Evolutionary conservation across 768 basidiomycete species (phyloP).

Genomic region (Macrolepiota fuliginosa): DNA sequence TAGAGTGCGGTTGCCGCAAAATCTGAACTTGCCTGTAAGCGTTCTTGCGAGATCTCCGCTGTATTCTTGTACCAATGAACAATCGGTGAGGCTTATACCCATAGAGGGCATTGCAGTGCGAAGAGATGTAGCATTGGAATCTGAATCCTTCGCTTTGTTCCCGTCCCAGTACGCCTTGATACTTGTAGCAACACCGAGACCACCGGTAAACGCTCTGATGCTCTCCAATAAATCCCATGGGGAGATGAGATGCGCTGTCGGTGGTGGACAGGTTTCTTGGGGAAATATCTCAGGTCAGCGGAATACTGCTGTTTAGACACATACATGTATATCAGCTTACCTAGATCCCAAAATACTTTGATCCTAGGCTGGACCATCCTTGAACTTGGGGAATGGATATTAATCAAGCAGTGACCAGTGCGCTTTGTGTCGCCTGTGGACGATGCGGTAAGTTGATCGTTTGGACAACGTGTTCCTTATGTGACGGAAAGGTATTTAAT

Average conservation of each 20-base stretch:
- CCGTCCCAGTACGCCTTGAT: constrained; percentile 15
- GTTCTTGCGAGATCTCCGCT: background rate
- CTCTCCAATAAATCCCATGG: constrained; percentile 4
- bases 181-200: too few relatives aligned
- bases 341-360: too few relatives aligned
- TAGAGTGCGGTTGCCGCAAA: background rate
- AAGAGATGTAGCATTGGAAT: background rate
- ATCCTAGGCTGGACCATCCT: too few relatives aligned
- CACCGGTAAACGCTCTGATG: too few relatives aligned
- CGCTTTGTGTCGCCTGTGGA: too few relatives aligned
- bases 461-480: too few relatives aligned
- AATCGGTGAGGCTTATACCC: constrained; percentile 4
- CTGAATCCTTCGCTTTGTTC: background rate
- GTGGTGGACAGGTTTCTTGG: too few relatives aligned
- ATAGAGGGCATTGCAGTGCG: background rate
- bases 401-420: too few relatives aligned
- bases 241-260: background rate
- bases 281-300: too few relatives aligned
- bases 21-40: background rate
- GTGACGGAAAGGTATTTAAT: too few relatives aligned
- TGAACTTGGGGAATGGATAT: too few relatives aligned
- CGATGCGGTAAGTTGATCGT: too few relatives aligned
- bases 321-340: background rate
- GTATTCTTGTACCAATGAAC: constrained; percentile 1
- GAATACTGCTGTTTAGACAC: background rate